phyloP scores from a whole-genome alignment of 306 rosid species.

The Prunus armeniaca region DNA sequence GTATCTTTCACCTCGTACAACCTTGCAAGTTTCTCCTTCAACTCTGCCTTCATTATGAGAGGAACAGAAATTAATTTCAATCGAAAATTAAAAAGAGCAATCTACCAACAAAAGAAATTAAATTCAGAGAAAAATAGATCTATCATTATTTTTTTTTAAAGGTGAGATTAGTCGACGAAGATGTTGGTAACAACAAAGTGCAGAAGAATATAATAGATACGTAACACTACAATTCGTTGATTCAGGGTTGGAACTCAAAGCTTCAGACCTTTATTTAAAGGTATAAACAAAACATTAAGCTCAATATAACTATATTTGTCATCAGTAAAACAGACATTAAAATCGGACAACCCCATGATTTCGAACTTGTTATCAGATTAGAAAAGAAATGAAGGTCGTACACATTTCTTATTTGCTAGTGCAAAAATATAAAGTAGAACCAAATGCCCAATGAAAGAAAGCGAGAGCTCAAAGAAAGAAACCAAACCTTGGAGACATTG shows the following conservation, averaged over 20 bases:
- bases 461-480: neutral
- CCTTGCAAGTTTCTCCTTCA: constrained; percentile 80
- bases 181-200: neutral
- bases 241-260: neutral
- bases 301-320: neutral
- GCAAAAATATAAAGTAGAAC: neutral
- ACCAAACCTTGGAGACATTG: constrained; percentile 77
- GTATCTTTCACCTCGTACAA: constrained; percentile 83
- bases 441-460: neutral
- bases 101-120: neutral
- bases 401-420: neutral
- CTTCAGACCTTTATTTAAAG: neutral
- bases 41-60: constrained; percentile 51
- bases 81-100: neutral
- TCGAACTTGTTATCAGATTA: no score
- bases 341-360: neutral
- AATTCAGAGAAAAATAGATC: neutral
- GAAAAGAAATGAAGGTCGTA: no score
- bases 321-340: neutral
- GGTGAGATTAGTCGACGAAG: neutral
- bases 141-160: neutral
- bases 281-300: neutral
- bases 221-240: neutral
- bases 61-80: neutral
- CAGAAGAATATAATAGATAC: no score